Base-by-base conservation (phyloP, 352 stramenopile species). In the Phytopythium vexans region DNA sequence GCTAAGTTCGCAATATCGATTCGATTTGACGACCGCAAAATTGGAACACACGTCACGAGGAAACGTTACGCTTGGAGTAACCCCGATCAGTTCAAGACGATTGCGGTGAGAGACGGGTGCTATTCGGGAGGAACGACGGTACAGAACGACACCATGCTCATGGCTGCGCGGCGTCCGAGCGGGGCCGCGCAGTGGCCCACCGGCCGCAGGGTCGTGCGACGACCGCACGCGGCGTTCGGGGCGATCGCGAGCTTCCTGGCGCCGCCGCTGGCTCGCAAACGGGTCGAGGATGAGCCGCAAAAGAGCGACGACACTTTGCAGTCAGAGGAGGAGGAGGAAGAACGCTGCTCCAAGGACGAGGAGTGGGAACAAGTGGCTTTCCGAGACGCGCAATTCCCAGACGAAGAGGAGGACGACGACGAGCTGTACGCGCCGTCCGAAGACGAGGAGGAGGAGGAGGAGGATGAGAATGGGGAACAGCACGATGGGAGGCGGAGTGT, bases 341-440 rank as follows among this genome's bases (percentile, higher is more conserved):
- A 41, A 6, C 11, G 21, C 21, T 27, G 21, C 21, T 27, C 21
- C 21, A 27, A 44, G n/a, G 52, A 51, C 4, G 52, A 58, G 31
- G 52, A 50, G n/a, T 12, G 44, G 6, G 47, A 27, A 8, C 10
- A 27, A 12, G 42, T 46, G 8, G 12, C 46, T 12, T 76, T 76
- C 35, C 53, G 40, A 46, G 35, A 54, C 35, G 50, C 70, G 54
- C 11, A 14, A 9, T 64, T 66, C 9, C 9, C 14, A 1, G 56
- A 70, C 0, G 63, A 62, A 2, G 62, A 71, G 4, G 61, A 71
- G 11, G 64, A 58, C 6, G 41, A 40, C 6, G 52, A 69, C 31
- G 68, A 58, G 27, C 64, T 81, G 27, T 78, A 74, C 38, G 36
- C 41, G 35, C 64, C 58, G 16, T 76, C 55, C 21, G 58, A 56